Conservation (phyloP, 1,139 yeast genomes). For the Martiniozyma asiatica region DNA sequence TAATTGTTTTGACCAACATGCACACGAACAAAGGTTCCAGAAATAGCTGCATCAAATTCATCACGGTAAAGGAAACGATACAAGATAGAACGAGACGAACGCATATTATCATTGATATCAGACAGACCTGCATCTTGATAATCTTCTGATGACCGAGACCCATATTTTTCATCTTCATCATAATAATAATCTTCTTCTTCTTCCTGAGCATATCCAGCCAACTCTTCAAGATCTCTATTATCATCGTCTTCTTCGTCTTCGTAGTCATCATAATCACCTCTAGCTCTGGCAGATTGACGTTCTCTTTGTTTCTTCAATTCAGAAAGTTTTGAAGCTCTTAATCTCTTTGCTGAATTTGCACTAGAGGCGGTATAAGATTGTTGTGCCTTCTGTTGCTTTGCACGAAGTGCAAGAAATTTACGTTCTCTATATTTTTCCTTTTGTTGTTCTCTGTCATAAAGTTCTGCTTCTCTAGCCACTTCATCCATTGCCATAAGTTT, state of each 20-base stretch:
- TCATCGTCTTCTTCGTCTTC: conserved; percentile 35
- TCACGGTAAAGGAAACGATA: conserved; percentile 73
- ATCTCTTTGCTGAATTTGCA: conserved; percentile 27
- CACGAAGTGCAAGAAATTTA: conserved; percentile 70
- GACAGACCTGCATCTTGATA: conserved; percentile 18
- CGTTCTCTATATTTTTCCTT: conserved; percentile 80
- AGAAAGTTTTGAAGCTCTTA: conserved; percentile 43
- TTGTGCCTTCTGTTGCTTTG: conserved; percentile 28
- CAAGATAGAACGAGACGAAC: conserved; percentile 68
- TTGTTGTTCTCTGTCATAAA: conserved; percentile 87
- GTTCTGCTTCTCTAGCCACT: conserved; percentile 77
- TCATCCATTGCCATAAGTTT: conserved; percentile 69
- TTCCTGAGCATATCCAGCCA: conserved; percentile 19
- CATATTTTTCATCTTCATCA: conserved; percentile 21
- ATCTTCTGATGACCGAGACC: conserved; percentile 18
- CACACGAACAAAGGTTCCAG: conserved; percentile 71
- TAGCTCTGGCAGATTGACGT: conserved; percentile 29
- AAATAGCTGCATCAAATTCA: conserved; percentile 55
- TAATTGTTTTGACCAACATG: conserved; percentile 72
- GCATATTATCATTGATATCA: conserved; percentile 47
- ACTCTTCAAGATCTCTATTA: conserved; percentile 20
- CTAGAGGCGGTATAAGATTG: conserved; percentile 20
- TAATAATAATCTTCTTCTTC: conserved; percentile 21
- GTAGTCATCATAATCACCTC: conserved; percentile 21
- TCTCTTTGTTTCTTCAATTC: conserved; percentile 84